Base-by-base conservation (phyloP, 2,329 filamentous ascomycete species). In the Fusarium subglutinans region DNA sequence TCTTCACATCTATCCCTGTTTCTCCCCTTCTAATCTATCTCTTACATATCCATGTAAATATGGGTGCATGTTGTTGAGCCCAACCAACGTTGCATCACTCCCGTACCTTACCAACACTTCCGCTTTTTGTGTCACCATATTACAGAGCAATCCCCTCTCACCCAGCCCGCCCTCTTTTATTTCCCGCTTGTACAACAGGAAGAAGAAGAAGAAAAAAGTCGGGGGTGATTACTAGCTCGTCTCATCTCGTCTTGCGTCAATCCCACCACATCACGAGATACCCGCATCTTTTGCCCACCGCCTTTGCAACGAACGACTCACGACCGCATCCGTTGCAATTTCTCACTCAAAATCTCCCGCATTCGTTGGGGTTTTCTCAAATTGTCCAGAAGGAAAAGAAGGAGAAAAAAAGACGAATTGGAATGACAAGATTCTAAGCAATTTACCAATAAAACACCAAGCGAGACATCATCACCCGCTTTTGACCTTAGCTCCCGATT, bases 191-290 rank as follows among this genome's bases (percentile, higher is more conserved):
- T 66, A 35, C 47, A 60, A 60, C 53, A 60, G 38, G 44, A 20
- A 53, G 18, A 35, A 35, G 18, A 35, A 35, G 33, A 35, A 33
- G 15, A 18, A 26, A 33, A 55, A 33, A 50, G 26, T 24, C 10
- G 14, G 22, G 55, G 38, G 51, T 2, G 13, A 53, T 54, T 53
- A 54, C 22, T 65, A 24, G 44, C 44, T 69, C 24, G 33, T n/a
- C 51, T 44, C 41, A 43, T 26, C 43, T 48, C 50, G 53, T 57
- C 37, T 62, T 24, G 59, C 48, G 45, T 55, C 43, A 44, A 66
- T 58, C 43, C 48, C 43, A 41, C 26, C 55, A 28, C 50, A 75
- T 75, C 72, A 75, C 72, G 72, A 75, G 69, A 73, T 66, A 70
- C 66, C 62, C 26, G 51, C 57, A 45, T 57, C 54, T 48, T 51